A percentile compares a stretch with the other conserved stretches of the same genome.
Conservation (phyloP, 2,329 filamentous ascomycete species). For the Aspergillus felis region DNA sequence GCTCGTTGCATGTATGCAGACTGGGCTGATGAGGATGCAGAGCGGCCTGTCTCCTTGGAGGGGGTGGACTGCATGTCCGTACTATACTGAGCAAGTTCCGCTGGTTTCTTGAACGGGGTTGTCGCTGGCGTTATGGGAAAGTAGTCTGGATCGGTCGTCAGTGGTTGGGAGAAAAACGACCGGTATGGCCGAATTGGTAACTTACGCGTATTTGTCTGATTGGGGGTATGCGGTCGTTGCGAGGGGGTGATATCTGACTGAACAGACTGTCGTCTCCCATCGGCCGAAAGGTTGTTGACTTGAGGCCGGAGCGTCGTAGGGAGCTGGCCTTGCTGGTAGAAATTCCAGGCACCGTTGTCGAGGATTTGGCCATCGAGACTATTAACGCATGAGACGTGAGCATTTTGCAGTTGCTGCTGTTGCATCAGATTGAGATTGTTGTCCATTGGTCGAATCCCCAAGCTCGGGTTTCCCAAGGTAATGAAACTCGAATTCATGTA, state of each 20-base stretch:
- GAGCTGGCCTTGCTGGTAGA: constrained; percentile 20
- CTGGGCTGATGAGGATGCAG: constrained; percentile 29
- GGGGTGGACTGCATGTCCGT: constrained; percentile 39
- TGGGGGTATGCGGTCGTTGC: constrained; percentile 59
- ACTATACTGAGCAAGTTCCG: constrained; percentile 35
- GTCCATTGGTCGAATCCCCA: constrained; percentile 19
- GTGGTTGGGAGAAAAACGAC: constrained; percentile 1
- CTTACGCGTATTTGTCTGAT: constrained; percentile 59
- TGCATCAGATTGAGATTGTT: constrained; percentile 26
- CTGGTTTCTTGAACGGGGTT: constrained; percentile 51
- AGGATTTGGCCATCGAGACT: constrained; percentile 18
- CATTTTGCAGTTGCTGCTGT: constrained; percentile 23
- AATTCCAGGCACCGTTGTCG: constrained; percentile 24
- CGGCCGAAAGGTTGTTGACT: constrained; percentile 18
- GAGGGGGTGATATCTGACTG: constrained; percentile 36
- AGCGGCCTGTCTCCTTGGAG: constrained; percentile 33
- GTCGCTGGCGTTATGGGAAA: constrained; percentile 66
- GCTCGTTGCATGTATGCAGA: constrained; percentile 43
- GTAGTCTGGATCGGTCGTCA: constrained; percentile 47
- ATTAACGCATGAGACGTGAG: constrained; percentile 16
- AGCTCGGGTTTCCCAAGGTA: constrained; percentile 12
- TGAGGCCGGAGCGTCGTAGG: constrained; percentile 20
- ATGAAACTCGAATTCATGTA: constrained; percentile 19
- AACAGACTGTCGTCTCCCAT: constrained; percentile 34
- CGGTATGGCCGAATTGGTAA: constrained; percentile 1